These are phyloP conservation scores for Leonotis leonurus DNA, from an alignment of 257 asterid species.

Conservation along the genomic window DNA sequence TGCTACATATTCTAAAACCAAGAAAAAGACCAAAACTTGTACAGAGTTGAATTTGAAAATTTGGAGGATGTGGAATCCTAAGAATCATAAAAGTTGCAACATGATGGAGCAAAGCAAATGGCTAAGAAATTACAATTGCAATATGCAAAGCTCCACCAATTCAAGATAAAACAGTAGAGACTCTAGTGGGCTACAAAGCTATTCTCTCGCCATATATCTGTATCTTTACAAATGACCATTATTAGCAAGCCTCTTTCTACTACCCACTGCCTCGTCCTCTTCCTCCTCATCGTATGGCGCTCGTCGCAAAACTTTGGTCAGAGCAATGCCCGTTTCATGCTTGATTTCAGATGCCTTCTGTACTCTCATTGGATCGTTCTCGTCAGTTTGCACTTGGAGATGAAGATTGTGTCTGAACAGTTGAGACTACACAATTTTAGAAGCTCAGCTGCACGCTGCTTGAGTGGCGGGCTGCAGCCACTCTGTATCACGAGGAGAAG, in stretches of 20 bases:
- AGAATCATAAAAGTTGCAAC: conserved; percentile 12
- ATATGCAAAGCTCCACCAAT: conserved; percentile 30
- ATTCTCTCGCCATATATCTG: conserved; percentile 13
- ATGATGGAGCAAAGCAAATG: conserved; percentile 32
- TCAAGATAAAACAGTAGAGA: conserved; percentile 3
- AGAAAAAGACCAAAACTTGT: conserved; percentile 22
- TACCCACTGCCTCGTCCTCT: conserved; percentile 6
- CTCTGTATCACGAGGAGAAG: conserved; percentile 79
- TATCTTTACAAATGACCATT: conserved; percentile 28
- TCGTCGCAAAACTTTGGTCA: too few species aligned
- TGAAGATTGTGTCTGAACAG: conserved; percentile 47
- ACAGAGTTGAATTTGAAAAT: conserved; percentile 19
- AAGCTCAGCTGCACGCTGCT: conserved; percentile 63
- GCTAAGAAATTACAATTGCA: conserved; percentile 42
- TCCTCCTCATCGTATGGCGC: too few species aligned
- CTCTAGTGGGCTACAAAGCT: too few species aligned
- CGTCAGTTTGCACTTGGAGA: conserved; percentile 66
- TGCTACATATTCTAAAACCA: conserved; percentile 19
- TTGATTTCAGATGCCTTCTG: too few species aligned
- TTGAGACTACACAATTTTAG: conserved; percentile 68
- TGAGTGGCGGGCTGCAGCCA: conserved; percentile 43
- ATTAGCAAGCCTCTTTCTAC: neutral
- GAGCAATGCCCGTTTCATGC: too few species aligned
- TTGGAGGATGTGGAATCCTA: conserved; percentile 21
- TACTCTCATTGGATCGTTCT: conserved; percentile 54